These are phyloP conservation scores for Huntiella omanensis DNA, from an alignment of 2,329 filamentous ascomycete species.

Conservation along the genomic window DNA sequence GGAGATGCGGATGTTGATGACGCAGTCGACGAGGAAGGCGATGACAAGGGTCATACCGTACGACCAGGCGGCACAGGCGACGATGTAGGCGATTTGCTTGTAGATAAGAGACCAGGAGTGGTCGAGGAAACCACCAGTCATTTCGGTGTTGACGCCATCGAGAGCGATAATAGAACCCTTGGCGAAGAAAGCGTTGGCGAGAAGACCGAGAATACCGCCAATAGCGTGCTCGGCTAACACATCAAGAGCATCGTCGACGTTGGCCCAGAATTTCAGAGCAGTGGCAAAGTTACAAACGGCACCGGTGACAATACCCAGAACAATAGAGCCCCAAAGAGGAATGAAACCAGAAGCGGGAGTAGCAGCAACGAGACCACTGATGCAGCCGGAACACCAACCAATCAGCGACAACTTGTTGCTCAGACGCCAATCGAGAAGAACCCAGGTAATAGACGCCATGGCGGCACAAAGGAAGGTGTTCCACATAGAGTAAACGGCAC, in stretches of 20 bases:
- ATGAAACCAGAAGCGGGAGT: conserved; percentile 52
- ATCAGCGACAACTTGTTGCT: conserved; percentile 83
- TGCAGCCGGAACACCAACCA: conserved; percentile 53
- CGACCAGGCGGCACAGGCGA: conserved; percentile 44
- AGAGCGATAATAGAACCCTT: conserved; percentile 53
- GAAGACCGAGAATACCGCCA: conserved; percentile 47
- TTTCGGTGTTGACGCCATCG: conserved; percentile 55
- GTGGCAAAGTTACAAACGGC: conserved; percentile 50
- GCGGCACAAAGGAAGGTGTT: conserved; percentile 88
- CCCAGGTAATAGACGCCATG: conserved; percentile 86
- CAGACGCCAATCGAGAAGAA: conserved; percentile 84
- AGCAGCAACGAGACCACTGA: conserved; percentile 51
- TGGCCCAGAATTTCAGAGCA: conserved; percentile 43
- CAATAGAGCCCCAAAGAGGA: conserved; percentile 46
- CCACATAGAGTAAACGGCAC: conserved; percentile 93
- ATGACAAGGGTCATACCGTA: conserved; percentile 58
- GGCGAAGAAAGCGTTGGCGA: conserved; percentile 58
- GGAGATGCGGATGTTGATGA: conserved; percentile 59
- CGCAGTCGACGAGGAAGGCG: conserved; percentile 54
- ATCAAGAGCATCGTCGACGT: conserved; percentile 53
- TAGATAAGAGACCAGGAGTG: conserved; percentile 58
- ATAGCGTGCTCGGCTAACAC: conserved; percentile 55
- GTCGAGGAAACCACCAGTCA: conserved; percentile 53
- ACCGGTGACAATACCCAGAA: conserved; percentile 48
- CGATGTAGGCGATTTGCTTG: conserved; percentile 62